These are phyloP conservation scores for Paramecium tetraurelia DNA, from an alignment of 73 alveolate genomes.

Conservation along the genomic window DNA sequence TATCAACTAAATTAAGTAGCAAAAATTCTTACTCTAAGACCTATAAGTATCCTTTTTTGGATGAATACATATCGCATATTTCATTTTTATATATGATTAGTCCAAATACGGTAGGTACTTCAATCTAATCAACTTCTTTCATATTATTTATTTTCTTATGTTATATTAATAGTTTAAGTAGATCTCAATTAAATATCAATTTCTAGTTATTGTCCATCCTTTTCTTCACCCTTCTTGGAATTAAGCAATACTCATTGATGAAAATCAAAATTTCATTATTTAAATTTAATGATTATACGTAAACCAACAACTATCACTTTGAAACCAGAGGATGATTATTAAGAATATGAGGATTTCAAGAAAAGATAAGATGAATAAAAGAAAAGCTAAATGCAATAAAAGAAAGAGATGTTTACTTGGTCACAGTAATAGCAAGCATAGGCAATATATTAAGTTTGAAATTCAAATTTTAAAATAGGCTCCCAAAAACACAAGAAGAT, in stretches of 20 bases:
- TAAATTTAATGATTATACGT: slow-evolving; percentile 33
- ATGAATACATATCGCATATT: not conserved
- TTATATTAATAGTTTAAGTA: too few species aligned
- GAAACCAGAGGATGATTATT: slow-evolving; percentile 46
- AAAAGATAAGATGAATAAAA: slow-evolving; percentile 1
- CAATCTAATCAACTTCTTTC: not conserved
- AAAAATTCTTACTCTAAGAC: not conserved
- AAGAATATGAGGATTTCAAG: slow-evolving; percentile 43
- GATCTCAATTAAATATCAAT: not conserved
- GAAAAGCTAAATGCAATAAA: not conserved
- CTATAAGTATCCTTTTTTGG: not conserved
- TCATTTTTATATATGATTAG: not conserved
- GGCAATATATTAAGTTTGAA: not conserved
- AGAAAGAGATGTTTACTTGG: not conserved
- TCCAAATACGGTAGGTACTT: not conserved
- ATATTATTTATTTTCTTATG: not conserved
- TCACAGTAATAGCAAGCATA: not conserved
- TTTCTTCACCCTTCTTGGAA: not conserved
- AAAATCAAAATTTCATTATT: slow-evolving; percentile 1
- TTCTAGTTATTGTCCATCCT: slow-evolving; percentile 10
- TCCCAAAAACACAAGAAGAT: not conserved
- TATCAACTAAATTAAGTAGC: not conserved
- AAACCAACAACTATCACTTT: slow-evolving; percentile 50
- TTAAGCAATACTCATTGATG: slow-evolving; percentile 1
- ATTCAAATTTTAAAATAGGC: not conserved